Percentiles rank a stretch among this genome's conserved stretches.
Evolutionary conservation across 176 grass and related monocot genomes (phyloP).

Genomic region (Chloris gayana): DNA sequence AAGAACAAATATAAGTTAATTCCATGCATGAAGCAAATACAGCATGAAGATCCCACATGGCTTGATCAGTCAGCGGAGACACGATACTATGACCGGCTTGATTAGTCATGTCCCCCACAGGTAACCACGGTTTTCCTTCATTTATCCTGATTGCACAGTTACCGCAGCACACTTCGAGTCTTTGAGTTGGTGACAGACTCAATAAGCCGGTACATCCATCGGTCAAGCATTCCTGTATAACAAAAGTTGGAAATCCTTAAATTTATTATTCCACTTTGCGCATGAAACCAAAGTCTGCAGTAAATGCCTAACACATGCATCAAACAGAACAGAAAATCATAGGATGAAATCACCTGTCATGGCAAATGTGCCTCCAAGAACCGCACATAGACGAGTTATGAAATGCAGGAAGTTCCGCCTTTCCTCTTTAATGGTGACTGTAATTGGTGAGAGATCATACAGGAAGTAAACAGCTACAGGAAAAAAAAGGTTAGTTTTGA

Average conservation of each 20-base stretch:
- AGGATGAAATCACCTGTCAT: slow-evolving; percentile 71
- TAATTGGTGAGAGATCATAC: slow-evolving; percentile 98
- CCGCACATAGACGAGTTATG: slow-evolving; percentile 86
- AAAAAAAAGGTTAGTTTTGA: slow-evolving; percentile 35
- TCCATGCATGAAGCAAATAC: not conserved
- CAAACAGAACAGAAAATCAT: slow-evolving; percentile 1
- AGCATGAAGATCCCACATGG: slow-evolving; percentile 27
- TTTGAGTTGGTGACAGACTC: slow-evolving; percentile 72
- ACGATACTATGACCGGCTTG: not conserved
- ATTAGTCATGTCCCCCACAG: slow-evolving; percentile 3
- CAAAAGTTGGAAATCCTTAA: not conserved
- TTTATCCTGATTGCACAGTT: slow-evolving; percentile 6
- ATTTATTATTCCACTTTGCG: too few species aligned
- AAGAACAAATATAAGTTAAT: slow-evolving; percentile 33
- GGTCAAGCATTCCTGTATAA: slow-evolving; percentile 88
- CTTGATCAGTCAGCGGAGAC: slow-evolving; percentile 16
- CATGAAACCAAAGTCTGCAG: not conserved
- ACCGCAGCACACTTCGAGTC: slow-evolving; percentile 68
- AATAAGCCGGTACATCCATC: slow-evolving; percentile 94
- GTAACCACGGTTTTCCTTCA: not conserved
- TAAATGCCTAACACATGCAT: not conserved
- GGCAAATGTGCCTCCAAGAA: slow-evolving; percentile 99
- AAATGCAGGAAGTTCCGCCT: slow-evolving; percentile 96
- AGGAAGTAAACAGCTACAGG: slow-evolving; percentile 89
- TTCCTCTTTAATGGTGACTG: slow-evolving; percentile 96